Evolutionary conservation across 2,329 filamentous ascomycete genomes (phyloP).

Genomic region (Ophiognomonia clavigignenti-juglandacearum): DNA sequence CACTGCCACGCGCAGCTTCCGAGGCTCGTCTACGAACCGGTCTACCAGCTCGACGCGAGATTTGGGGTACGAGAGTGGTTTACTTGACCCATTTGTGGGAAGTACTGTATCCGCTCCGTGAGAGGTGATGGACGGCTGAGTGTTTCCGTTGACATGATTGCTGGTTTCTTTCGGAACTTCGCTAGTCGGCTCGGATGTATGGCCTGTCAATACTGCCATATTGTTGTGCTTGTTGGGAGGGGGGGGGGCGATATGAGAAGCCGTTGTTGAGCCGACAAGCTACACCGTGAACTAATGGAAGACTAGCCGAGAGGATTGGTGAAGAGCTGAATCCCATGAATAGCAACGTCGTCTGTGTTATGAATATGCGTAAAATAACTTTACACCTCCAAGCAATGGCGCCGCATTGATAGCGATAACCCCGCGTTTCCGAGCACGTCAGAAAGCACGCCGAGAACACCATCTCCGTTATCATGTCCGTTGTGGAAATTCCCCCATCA

Average conservation of each 20-base stretch:
- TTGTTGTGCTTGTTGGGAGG: too few species aligned
- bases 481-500: too few species aligned
- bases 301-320: too few species aligned
- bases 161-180: neutral
- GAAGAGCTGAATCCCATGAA: too few species aligned
- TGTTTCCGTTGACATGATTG: neutral
- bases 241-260: too few species aligned
- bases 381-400: neutral
- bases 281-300: too few species aligned
- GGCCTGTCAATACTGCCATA: too few species aligned
- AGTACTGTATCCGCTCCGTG: neutral
- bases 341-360: too few species aligned
- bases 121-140: neutral
- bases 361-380: neutral
- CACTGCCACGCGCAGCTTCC: slow-evolving; percentile 49
- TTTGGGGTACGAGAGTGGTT: slow-evolving; percentile 12
- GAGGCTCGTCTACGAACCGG: slow-evolving; percentile 41
- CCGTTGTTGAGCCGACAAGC: too few species aligned
- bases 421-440: slow-evolving; percentile 10
- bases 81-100: neutral
- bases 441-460: slow-evolving; percentile 16
- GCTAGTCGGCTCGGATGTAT: too few species aligned
- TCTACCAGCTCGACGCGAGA: slow-evolving; percentile 27
- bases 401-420: neutral
- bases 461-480: slow-evolving; percentile 7